phyloP scores from a whole-genome alignment of 805 yeast genomes.

The Saccharomyces paradoxus region DNA sequence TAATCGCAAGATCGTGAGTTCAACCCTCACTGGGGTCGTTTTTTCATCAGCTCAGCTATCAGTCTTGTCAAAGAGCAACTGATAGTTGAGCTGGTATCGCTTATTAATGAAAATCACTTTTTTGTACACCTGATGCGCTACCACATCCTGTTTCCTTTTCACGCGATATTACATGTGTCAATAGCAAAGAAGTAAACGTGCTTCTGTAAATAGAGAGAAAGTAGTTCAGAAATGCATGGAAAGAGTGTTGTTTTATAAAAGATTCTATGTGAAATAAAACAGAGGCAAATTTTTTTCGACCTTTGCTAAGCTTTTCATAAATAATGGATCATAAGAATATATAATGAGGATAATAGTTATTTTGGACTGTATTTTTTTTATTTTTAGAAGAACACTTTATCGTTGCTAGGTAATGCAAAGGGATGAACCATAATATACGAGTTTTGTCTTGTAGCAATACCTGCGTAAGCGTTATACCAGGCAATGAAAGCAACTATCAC shows the following conservation, averaged over 20 bases:
- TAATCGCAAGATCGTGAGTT: slow-evolving; percentile 58
- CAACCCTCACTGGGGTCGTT: slow-evolving; percentile 52
- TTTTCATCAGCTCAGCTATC: background rate
- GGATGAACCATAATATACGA: slow-evolving; percentile 31
- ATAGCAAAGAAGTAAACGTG: no score
- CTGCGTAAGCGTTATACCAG: slow-evolving; percentile 61
- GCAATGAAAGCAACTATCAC: slow-evolving; percentile 48
- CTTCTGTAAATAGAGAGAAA: no score
- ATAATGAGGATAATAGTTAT: background rate
- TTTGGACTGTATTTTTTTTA: background rate
- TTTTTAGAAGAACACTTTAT: slow-evolving; percentile 6
- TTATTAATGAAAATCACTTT: no score
- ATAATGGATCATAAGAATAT: background rate
- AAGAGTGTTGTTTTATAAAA: background rate
- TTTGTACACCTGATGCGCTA: no score
- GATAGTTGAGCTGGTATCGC: no score
- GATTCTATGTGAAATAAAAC: background rate
- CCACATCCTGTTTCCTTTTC: no score
- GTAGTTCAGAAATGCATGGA: background rate
- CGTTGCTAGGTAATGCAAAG: slow-evolving; percentile 22
- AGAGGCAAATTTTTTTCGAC: background rate
- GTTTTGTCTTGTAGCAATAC: slow-evolving; percentile 54
- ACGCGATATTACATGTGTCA: no score
- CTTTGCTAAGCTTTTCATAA: background rate
- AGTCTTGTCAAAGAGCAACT: no score